These are phyloP conservation scores for Coemansia sp. DNA, from an alignment of 192 early-diverging fungal species.

Conservation along the genomic window DNA sequence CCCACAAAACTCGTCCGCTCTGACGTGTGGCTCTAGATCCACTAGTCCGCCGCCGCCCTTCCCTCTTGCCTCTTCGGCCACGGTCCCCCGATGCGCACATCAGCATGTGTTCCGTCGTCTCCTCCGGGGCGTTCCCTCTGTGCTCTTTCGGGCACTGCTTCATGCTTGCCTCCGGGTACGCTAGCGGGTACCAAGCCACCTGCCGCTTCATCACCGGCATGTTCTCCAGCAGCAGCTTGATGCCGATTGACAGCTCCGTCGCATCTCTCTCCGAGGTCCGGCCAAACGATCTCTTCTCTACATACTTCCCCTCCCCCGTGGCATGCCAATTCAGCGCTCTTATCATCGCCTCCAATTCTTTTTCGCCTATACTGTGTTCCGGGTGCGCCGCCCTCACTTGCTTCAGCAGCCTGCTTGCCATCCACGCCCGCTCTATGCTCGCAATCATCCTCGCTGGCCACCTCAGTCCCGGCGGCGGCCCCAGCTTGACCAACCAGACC, in stretches of 20 bases:
- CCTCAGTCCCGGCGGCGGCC: too few species aligned
- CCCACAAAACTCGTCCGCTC: background rate
- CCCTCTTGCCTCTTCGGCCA: background rate
- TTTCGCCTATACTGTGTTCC: too few species aligned
- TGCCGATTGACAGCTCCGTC: background rate
- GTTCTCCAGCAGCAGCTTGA: background rate
- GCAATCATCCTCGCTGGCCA: too few species aligned
- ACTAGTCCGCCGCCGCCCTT: background rate
- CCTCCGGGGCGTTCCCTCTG: background rate
- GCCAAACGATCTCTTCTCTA: background rate
- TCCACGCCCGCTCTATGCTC: too few species aligned
- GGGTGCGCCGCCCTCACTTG: too few species aligned
- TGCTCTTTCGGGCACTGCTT: background rate
- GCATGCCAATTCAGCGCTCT: too few species aligned
- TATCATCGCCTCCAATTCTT: too few species aligned
- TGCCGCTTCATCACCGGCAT: background rate
- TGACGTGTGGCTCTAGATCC: background rate
- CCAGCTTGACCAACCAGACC: too few species aligned
- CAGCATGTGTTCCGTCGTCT: background rate
- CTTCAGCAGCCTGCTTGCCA: too few species aligned
- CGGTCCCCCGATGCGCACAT: background rate
- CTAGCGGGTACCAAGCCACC: background rate
- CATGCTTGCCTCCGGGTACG: conserved; percentile 3
- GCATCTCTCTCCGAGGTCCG: background rate
- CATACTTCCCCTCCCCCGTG: too few species aligned